phyloP scores from a whole-genome alignment of 768 basidiomycete species.

The Pulveroboletus ravenelii region DNA sequence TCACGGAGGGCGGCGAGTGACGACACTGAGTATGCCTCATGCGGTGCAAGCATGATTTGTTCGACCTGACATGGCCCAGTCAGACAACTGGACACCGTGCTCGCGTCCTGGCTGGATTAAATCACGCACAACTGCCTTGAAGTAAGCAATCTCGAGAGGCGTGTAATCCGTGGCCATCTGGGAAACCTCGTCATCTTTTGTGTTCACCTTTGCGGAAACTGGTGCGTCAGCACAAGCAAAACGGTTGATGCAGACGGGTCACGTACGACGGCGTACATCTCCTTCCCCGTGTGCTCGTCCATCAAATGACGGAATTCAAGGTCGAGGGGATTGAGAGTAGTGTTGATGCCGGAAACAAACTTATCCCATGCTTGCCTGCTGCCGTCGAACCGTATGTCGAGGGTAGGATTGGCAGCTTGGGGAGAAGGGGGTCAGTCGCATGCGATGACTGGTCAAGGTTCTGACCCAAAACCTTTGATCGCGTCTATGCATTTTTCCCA shows the following conservation, averaged over 20 bases:
- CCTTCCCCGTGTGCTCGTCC: constrained; percentile 61
- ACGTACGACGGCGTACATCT: constrained; percentile 67
- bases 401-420: constrained; percentile 48
- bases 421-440: constrained; percentile 1
- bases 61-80: constrained; percentile 56
- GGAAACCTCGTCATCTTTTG: constrained; percentile 74
- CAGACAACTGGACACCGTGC: neutral
- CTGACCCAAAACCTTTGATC: constrained; percentile 55
- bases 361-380: constrained; percentile 49
- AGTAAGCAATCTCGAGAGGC: constrained; percentile 74
- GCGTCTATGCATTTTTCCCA: constrained; percentile 66
- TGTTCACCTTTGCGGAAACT: constrained; percentile 56
- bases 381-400: constrained; percentile 42
- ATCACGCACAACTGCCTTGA: constrained; percentile 69
- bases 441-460: neutral
- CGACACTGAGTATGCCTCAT: constrained; percentile 69
- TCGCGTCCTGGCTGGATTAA: neutral
- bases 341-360: constrained; percentile 59
- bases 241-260: neutral
- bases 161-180: constrained; percentile 83
- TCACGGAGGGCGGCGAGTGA: constrained; percentile 75
- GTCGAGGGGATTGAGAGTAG: constrained; percentile 60
- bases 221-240: neutral
- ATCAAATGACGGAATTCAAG: constrained; percentile 62
- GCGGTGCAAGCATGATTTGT: constrained; percentile 79